Percentiles rank a stretch among this genome's conserved stretches.
Evolutionary conservation across 495 filamentous ascomycete genomes (phyloP).

Genomic region (Neurospora sp.): DNA sequence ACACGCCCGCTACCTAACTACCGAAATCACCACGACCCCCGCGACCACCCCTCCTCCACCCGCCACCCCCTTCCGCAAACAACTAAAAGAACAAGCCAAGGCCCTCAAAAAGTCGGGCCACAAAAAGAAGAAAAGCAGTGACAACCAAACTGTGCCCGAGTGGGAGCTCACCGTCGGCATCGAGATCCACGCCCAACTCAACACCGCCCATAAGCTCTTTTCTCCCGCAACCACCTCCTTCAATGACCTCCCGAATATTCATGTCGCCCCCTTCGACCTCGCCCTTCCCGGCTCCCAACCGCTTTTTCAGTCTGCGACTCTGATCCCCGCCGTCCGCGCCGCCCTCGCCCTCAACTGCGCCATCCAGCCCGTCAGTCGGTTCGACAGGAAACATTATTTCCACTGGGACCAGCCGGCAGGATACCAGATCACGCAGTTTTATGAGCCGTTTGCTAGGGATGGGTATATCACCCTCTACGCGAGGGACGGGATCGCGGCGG

Average conservation of each 20-base stretch:
- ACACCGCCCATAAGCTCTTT: constrained; percentile 79
- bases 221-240: constrained; percentile 59
- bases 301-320: constrained; percentile 68
- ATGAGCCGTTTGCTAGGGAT: constrained; percentile 71
- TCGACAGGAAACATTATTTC: constrained; percentile 97
- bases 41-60: not conserved
- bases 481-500: constrained; percentile 69
- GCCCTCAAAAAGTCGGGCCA: constrained; percentile 27
- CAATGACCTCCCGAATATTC: constrained; percentile 65
- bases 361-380: constrained; percentile 63
- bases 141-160: constrained; percentile 43
- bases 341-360: constrained; percentile 76
- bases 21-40: not conserved
- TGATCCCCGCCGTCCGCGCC: constrained; percentile 83
- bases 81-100: constrained; percentile 65
- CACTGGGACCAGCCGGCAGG: constrained; percentile 95
- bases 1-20: not conserved
- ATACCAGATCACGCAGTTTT: constrained; percentile 98
- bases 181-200: constrained; percentile 94
- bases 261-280: constrained; percentile 80
- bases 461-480: constrained; percentile 60
- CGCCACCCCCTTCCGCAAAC: constrained; percentile 54
- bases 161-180: constrained; percentile 95
- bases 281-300: constrained; percentile 87
- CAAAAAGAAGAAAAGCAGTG: constrained; percentile 27